Evolutionary conservation across 805 yeast species (phyloP), one percentile per base, ranked within the genome.

Genomic region (Candida vaughaniae): DNA sequence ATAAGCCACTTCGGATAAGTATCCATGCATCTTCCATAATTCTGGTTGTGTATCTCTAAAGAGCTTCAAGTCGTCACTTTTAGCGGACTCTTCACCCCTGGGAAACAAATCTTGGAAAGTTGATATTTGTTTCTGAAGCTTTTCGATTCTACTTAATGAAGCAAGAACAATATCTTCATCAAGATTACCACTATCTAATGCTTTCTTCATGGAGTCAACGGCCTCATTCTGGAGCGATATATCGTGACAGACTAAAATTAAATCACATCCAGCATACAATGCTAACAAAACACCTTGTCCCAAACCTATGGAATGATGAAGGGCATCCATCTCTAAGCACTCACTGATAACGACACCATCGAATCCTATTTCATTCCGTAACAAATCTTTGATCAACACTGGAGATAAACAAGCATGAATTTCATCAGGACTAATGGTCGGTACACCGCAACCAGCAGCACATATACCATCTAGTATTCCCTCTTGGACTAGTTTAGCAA

Each of bases 281-380:
- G 84, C 80, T 49, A 77, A 62, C 6, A 77, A 71, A 1, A 78
- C 80, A 7, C 84, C 85, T 53, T 79, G 85, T n/a, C 80, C 78
- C 25, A 79, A 62, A 4, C 85, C 85, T 34, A 78, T 72, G n/a
- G 77, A 75, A 38, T 76, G 79, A 52, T 76, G 75, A 16, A 79
- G 58, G 1, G 82, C 77, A 40, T 78, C 84, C 76, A 79, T 68
- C 49, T 78, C 82, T 32, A 79, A 58, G 47, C 85, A 79, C 48
- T 79, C 85, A 40, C 77, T 67, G 11, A 79, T 58, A 10, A 76
- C 80, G 17, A 78, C 70, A 2, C 84, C 84, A 9, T 76, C 63
- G 48, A 75, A 79, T 1, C 69, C 65, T 43, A 78, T 49, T 23
- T 77, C 77, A 22, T 65, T 61, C 20, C 85, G 54, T 25, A 79